Evolutionary conservation across 2,329 filamentous ascomycete genomes (phyloP), one percentile per base, ranked within the genome.

Genomic region (Ophiocordyceps robertsii): DNA sequence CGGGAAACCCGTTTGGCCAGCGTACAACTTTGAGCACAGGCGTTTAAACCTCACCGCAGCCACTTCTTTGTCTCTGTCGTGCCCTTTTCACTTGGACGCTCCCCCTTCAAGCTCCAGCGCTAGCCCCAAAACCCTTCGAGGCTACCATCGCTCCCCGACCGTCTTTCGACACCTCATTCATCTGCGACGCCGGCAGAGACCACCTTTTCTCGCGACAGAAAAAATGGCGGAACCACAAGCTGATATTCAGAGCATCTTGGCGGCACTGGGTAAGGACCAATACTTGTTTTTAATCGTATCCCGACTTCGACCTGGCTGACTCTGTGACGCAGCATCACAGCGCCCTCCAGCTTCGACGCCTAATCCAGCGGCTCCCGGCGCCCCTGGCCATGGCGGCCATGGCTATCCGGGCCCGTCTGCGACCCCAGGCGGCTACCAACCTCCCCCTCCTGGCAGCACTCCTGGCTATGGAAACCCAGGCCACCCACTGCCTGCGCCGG

Each of bases 401-500:
- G 63, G 66, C 33, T 64, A 64, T 36, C 58, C 63, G 27, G 58
- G 57, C 35, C 55, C 55, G 24, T 61, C 61, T 32, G 53, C 56
- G 32, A 61, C 57, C 41, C 56, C 61, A 7, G 49, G 52, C 40
- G 46, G 56, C 17, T 58, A 62, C 47, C 64, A 66, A 48, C 61
- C 62, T 39, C 58, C 55, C 41, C 52, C 54, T 36, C 21, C 19
- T 6, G 21, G 30, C 17, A 55, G 50, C 29, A 49, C 62, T 31
- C 57, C 64, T 37, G 51, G 55, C 16, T 61, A 65, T 43, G 62
- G 67, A 45, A 54, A 52, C 35, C 46, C 59, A 40, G 51, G 61
- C 44, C 76, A 70, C 53, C 58, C 62, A 29, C 65, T 82, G 29
- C 82, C 83, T 3, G 79, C 80, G 51, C 84, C 84, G 3, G 76